A percentile compares a stretch with the other conserved stretches of the same genome.
Evolutionary conservation across 768 basidiomycete species (phyloP).

Genomic region (Rickenella mellea): DNA sequence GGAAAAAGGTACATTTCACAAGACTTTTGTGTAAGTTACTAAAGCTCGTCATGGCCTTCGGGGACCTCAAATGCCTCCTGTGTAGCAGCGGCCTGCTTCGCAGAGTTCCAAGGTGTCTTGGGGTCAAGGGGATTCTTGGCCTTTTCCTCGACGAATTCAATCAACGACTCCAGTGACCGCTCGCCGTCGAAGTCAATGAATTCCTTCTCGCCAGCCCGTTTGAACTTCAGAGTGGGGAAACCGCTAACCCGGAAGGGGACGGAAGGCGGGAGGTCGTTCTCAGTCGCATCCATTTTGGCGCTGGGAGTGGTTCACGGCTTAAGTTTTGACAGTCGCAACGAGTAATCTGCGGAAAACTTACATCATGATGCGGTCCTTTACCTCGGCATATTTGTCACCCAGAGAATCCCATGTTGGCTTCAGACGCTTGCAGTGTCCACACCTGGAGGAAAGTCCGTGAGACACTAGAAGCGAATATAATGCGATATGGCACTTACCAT

Average conservation of each 20-base stretch:
- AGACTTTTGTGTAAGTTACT: too few species aligned
- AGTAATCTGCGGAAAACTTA: slow-evolving; percentile 23
- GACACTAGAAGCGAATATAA: slow-evolving; percentile 5
- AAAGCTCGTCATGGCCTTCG: slow-evolving; percentile 1
- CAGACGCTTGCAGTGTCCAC: slow-evolving; percentile 94
- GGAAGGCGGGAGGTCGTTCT: slow-evolving; percentile 90
- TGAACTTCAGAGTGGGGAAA: slow-evolving; percentile 97
- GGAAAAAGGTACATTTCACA: too few species aligned
- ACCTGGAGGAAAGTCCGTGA: slow-evolving; percentile 44
- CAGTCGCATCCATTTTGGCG: slow-evolving; percentile 93
- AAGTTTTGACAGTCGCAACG: background rate
- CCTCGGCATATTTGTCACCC: slow-evolving; percentile 69
- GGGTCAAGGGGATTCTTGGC: slow-evolving; percentile 63
- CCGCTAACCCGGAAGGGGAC: slow-evolving; percentile 80
- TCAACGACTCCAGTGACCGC: slow-evolving; percentile 75
- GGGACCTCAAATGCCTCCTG: background rate
- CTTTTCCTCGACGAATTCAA: slow-evolving; percentile 74
- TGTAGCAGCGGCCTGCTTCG: background rate
- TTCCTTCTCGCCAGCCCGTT: slow-evolving; percentile 74
- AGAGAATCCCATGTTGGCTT: slow-evolving; percentile 90
- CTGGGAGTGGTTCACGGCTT: slow-evolving; percentile 26
- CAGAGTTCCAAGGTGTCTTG: slow-evolving; percentile 7
- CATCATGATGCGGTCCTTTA: slow-evolving; percentile 75
- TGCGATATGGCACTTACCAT: slow-evolving; percentile 51
- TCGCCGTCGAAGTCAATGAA: slow-evolving; percentile 95